Conservation (phyloP, 768 basidiomycete genomes). For the Tricholoma bakamatsutake region DNA sequence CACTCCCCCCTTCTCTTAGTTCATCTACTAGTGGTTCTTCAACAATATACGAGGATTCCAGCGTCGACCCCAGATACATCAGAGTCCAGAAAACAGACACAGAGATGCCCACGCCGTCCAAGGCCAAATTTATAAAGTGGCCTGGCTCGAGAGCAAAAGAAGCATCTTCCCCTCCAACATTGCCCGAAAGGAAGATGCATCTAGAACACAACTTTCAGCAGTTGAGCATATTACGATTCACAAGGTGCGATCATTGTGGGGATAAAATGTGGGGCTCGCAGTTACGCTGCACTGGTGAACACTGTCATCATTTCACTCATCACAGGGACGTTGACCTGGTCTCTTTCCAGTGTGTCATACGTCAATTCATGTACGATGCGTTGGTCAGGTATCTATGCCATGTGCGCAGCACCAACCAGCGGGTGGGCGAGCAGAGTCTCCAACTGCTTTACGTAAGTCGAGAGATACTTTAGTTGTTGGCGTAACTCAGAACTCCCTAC, state of each 20-base stretch:
- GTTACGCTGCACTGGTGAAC: conserved; percentile 80
- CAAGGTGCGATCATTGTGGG: conserved; percentile 91
- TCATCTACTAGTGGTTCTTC: conserved; percentile 42
- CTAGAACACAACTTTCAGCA: conserved; percentile 86
- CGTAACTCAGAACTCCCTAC: conserved; percentile 8
- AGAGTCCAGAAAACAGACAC: conserved; percentile 41
- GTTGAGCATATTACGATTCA: conserved; percentile 80
- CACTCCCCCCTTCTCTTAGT: conserved; percentile 31
- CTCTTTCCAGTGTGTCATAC: conserved; percentile 63
- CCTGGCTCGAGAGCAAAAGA: conserved; percentile 52
- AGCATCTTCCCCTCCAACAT: conserved; percentile 23
- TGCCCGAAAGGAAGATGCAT: conserved; percentile 31
- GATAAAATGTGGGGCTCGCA: conserved; percentile 99
- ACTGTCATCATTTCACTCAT: not conserved
- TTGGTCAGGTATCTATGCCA: conserved; percentile 55
- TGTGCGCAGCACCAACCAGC: conserved; percentile 55
- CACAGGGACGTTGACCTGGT: conserved; percentile 1
- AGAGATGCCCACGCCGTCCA: conserved; percentile 43
- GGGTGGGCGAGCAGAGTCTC: conserved; percentile 26
- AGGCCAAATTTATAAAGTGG: conserved; percentile 67
- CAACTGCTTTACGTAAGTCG: conserved; percentile 33
- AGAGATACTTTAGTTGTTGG: conserved; percentile 7
- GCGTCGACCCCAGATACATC: conserved; percentile 28
- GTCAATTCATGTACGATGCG: conserved; percentile 85
- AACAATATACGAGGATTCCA: conserved; percentile 43